A percentile compares a stretch with the other conserved stretches of the same genome.
phyloP scores from a whole-genome alignment of 148 eudicot species.

The Rheum nobile region DNA sequence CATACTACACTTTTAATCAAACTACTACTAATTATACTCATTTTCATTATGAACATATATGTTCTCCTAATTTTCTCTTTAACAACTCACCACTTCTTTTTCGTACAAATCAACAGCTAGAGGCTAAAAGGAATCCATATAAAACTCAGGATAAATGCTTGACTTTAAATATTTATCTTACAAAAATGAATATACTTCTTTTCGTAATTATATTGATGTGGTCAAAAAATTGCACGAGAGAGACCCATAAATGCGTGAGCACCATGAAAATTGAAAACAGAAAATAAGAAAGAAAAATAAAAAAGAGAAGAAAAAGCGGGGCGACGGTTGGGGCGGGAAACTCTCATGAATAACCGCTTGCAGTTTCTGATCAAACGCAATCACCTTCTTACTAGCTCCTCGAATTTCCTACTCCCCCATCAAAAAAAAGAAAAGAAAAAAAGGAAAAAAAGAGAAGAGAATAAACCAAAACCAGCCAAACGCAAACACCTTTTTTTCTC shows the following conservation, averaged over 20 bases:
- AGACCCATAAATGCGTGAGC: neutral
- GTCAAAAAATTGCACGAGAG: neutral
- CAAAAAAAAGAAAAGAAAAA: neutral
- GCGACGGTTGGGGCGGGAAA: conserved; percentile 4
- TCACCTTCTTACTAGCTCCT: neutral
- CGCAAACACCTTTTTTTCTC: neutral
- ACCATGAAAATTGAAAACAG: neutral
- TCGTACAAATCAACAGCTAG: no score
- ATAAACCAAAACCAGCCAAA: neutral
- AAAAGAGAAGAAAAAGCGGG: neutral
- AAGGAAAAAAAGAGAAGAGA: neutral
- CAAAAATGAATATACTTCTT: no score
- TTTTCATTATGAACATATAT: no score
- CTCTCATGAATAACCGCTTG: neutral
- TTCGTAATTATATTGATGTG: neutral
- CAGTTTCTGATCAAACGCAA: neutral
- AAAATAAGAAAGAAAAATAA: neutral
- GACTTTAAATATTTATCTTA: no score
- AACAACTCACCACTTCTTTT: no score
- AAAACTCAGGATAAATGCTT: no score
- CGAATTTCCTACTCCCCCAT: neutral
- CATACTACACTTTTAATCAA: no score
- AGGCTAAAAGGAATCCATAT: no score
- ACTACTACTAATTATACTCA: no score
- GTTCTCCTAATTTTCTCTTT: no score